Base-by-base conservation (phyloP, 2,329 filamentous ascomycete genomes). In the Camptophora hylomeconis region DNA sequence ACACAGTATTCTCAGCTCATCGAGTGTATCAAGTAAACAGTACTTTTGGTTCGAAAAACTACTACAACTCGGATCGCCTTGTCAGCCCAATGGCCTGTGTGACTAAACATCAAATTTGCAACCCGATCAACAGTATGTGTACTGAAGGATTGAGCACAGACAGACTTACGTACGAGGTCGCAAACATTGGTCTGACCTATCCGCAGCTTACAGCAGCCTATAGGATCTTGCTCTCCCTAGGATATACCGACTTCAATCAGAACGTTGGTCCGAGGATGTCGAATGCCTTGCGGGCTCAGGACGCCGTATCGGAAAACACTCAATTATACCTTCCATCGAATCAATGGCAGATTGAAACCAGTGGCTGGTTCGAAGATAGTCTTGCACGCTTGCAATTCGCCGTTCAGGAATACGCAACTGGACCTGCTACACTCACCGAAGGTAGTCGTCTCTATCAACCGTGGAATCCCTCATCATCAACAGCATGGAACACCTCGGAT, bases 341-440 rank as follows among this genome's bases (percentile, higher is more conserved):
- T 17, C 53, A 57, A 32, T 56, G 54, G 52, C 40, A 49, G 20
- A 29, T 46, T 7, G 54, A 56, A 29, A 37, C 53, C 5, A 30
- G 42, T n/a, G 35, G 40, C 17, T 54, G 46, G 48, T 40, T 48
- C 24, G 44, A 37, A 11, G 35, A 38, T 3, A 36, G 36, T 8
- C 32, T 57, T 2, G 49, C 52, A 7, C 33, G 31, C 1, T 19
- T 54, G 3, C 52, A 56, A 35, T 15, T 15, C 8, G 5, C 14
- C 5, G 14, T 14, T 6, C 14, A 5, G 24, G 24, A 26, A 15
- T 26, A 26, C n/a, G 24, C 24, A 10, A 26, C 24, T 7, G 24
- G 24, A 6, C 24, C 24, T 11, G 14, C 12, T 9, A 7, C 7
- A 7, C 7, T 24, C 10, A 7, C 11, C 10, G 9, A 7, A 7